These are phyloP conservation scores for Termitomyces sp. DNA, from an alignment of 768 basidiomycete species.

Conservation along the genomic window DNA sequence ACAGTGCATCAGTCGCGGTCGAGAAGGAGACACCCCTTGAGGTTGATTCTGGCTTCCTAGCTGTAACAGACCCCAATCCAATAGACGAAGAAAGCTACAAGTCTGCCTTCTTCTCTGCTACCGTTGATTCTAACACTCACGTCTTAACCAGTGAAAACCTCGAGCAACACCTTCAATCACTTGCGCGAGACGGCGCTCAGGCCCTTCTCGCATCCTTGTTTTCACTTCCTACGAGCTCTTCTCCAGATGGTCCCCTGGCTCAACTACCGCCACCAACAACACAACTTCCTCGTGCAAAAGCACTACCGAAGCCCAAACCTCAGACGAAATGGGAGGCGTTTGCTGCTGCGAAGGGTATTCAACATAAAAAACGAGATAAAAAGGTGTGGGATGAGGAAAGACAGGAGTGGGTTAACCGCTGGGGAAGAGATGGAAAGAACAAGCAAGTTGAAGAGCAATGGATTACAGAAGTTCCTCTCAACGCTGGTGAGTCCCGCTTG, in stretches of 20 bases:
- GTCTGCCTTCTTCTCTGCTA: slow-evolving; percentile 36
- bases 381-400: slow-evolving; percentile 92
- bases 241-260: slow-evolving; percentile 79
- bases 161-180: slow-evolving; percentile 75
- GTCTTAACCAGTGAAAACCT: slow-evolving; percentile 55
- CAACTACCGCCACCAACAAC: slow-evolving; percentile 76
- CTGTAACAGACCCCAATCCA: slow-evolving; percentile 84
- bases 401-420: slow-evolving; percentile 88
- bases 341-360: slow-evolving; percentile 91
- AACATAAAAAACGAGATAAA: slow-evolving; percentile 71
- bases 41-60: slow-evolving; percentile 78
- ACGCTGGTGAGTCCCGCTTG: slow-evolving; percentile 56
- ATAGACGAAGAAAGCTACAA: slow-evolving; percentile 82
- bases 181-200: slow-evolving; percentile 82
- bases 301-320: slow-evolving; percentile 88
- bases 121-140: neutral
- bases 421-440: slow-evolving; percentile 91
- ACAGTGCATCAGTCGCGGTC: slow-evolving; percentile 63
- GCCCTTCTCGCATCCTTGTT: slow-evolving; percentile 78
- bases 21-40: slow-evolving; percentile 80
- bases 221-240: slow-evolving; percentile 70
- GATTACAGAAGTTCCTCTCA: slow-evolving; percentile 85
- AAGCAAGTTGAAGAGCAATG: slow-evolving; percentile 84
- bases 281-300: slow-evolving; percentile 84
- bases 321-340: slow-evolving; percentile 97